Base-by-base conservation (phyloP, 257 asterid genomes). In the Buddleja alternifolia region DNA sequence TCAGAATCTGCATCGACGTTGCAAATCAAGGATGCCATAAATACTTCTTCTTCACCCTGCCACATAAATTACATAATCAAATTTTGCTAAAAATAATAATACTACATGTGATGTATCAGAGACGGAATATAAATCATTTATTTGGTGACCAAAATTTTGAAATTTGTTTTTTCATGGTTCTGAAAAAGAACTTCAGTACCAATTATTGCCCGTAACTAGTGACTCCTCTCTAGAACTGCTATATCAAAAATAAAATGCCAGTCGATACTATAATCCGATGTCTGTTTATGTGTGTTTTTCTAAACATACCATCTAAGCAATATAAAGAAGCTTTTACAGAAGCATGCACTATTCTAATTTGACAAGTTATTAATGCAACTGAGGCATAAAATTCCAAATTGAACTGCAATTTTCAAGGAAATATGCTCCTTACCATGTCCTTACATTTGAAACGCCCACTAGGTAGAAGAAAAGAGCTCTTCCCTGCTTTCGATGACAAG, bases 401-500 rank as follows among this genome's bases (percentile, higher is more conserved):
- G 50, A 57, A 60, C 29, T 53, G 60, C 4, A 54, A 37, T 44
- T 37, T 19, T 21, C 19, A 66, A 62, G 71, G 48, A 47, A 56
- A 9, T 39, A 32, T 58, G 67, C 59, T 68, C 19, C 93, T 67
- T 81, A 93, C 99, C 97, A 88, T 84, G 75, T 75, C 86, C 85
- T 83, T 85, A 69, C 97, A 85, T 81, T 77, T 90, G 75, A 90
- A 93, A 66, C 99, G 97, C 46, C 97, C 93, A 84, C 86, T 93
- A 19, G 99, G 96, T 42, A 84, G 56, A 76, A 93, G 99, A 76
- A 87, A 59, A 21, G 94, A 88, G 53, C 53, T 83, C 78, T 90
- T 93, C 81, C 97, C 93, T 25, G 99, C 96, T 85, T 93, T 93
- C 37, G 99, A 93, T 54, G 99, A 93, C 57, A 93, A 81, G 60